phyloP scores from a whole-genome alignment of 2,329 filamentous ascomycete species.

The Blastomyces percursus region DNA sequence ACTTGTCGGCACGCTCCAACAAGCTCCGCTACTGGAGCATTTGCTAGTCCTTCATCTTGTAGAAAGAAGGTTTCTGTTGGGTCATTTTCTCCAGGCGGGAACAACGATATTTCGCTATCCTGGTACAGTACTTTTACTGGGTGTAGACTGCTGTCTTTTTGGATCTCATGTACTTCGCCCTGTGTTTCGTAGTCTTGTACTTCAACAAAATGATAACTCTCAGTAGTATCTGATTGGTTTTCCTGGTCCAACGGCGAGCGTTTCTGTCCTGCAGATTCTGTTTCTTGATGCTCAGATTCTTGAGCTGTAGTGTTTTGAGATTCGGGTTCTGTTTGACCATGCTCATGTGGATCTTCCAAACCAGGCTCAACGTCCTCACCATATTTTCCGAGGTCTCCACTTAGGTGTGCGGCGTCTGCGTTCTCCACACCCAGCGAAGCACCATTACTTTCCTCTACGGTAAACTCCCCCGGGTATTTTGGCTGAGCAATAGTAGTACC shows the following conservation, averaged over 20 bases:
- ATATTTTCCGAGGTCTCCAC: neutral
- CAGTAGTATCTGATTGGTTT: neutral
- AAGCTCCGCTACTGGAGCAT: constrained; percentile 44
- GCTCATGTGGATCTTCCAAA: neutral
- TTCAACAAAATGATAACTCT: constrained; percentile 1
- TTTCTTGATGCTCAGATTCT: neutral
- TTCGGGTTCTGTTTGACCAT: neutral
- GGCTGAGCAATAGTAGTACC: neutral
- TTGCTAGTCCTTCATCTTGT: constrained; percentile 44
- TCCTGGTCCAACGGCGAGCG: neutral
- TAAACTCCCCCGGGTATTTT: neutral
- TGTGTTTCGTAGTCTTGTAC: constrained; percentile 10
- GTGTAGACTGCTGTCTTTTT: constrained; percentile 23
- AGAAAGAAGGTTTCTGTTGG: constrained; percentile 47
- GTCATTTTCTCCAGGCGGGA: constrained; percentile 45
- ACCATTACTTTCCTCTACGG: neutral
- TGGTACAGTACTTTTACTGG: constrained; percentile 47
- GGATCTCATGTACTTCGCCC: constrained; percentile 8
- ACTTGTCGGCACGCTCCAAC: constrained; percentile 46
- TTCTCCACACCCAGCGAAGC: neutral
- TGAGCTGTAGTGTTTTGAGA: neutral
- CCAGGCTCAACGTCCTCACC: neutral
- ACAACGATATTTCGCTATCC: constrained; percentile 46
- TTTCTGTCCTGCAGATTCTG: neutral
- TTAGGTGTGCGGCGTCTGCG: neutral